Percentiles rank a stretch among this genome's conserved stretches.
These are phyloP conservation scores for Claviceps sp. DNA, from an alignment of 2,329 filamentous ascomycete genomes.

Conservation along the genomic window DNA sequence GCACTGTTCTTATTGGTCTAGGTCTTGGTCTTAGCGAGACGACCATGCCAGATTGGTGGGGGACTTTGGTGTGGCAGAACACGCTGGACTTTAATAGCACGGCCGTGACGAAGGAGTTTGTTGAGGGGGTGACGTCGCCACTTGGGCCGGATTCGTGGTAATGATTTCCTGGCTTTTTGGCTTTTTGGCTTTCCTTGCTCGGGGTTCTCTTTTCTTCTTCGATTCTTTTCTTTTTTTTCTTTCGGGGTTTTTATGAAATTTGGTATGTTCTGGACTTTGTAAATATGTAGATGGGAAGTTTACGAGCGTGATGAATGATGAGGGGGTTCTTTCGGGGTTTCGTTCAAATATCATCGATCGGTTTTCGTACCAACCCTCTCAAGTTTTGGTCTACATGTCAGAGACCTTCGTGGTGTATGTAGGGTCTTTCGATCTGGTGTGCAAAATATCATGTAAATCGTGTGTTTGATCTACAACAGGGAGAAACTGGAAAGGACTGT, in stretches of 20 bases:
- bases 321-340: background rate
- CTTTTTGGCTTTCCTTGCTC: background rate
- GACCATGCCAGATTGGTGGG: constrained; percentile 37
- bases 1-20: constrained; percentile 38
- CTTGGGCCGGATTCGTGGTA: constrained; percentile 17
- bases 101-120: constrained; percentile 16
- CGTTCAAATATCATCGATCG: too few species aligned
- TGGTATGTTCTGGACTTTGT: background rate
- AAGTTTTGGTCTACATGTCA: too few species aligned
- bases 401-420: too few species aligned
- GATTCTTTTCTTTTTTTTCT: background rate
- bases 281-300: background rate
- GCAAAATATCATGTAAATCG: too few species aligned
- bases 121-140: constrained; percentile 14
- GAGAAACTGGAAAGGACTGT: too few species aligned
- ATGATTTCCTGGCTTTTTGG: constrained; percentile 6
- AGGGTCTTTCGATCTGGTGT: too few species aligned
- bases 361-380: too few species aligned
- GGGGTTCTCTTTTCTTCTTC: background rate
- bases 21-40: constrained; percentile 31
- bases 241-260: background rate
- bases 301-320: background rate
- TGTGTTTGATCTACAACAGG: too few species aligned
- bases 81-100: constrained; percentile 18
- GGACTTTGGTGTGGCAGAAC: constrained; percentile 14